Percentiles rank a stretch among this genome's conserved stretches.
Conservation (phyloP, 805 yeast species). For the Candida nitratophila region DNA sequence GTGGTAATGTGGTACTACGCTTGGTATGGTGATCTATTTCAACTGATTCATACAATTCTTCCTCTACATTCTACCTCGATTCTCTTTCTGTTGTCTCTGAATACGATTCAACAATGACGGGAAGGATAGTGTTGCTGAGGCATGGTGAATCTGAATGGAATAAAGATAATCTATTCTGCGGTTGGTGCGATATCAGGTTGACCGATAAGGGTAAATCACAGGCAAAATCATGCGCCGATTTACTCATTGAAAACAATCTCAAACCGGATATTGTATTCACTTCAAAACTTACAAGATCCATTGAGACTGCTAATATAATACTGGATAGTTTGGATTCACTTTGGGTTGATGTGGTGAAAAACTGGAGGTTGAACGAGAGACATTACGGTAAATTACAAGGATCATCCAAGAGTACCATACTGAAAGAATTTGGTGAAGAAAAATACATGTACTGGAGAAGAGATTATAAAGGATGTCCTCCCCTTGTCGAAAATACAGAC, state of each 20-base stretch:
- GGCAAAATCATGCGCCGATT: slow-evolving; percentile 57
- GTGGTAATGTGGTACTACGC: no score
- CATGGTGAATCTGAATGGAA: slow-evolving; percentile 84
- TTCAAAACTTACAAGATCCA: slow-evolving; percentile 66
- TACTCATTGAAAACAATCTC: slow-evolving; percentile 42
- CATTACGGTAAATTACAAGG: slow-evolving; percentile 84
- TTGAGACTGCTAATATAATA: slow-evolving; percentile 66
- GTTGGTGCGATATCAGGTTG: slow-evolving; percentile 75
- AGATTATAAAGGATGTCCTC: slow-evolving; percentile 70
- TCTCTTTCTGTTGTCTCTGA: no score
- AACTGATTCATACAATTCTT: no score
- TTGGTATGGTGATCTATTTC: no score
- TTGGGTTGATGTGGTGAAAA: slow-evolving; percentile 46
- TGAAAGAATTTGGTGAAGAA: slow-evolving; percentile 61
- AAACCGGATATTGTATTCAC: slow-evolving; percentile 59
- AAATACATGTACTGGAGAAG: slow-evolving; percentile 76
- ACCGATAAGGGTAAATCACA: slow-evolving; percentile 63
- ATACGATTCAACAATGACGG: slow-evolving; percentile 13
- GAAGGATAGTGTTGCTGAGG: slow-evolving; percentile 50
- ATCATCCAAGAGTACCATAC: slow-evolving; percentile 58
- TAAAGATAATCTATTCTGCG: slow-evolving; percentile 69
- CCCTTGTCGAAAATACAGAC: slow-evolving; percentile 29
- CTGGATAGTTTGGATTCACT: slow-evolving; percentile 46
- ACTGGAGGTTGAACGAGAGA: slow-evolving; percentile 79
- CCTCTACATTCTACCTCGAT: no score